Evolutionary conservation across 495 filamentous ascomycete species (phyloP).

Genomic region (Bacidia rubella): DNA sequence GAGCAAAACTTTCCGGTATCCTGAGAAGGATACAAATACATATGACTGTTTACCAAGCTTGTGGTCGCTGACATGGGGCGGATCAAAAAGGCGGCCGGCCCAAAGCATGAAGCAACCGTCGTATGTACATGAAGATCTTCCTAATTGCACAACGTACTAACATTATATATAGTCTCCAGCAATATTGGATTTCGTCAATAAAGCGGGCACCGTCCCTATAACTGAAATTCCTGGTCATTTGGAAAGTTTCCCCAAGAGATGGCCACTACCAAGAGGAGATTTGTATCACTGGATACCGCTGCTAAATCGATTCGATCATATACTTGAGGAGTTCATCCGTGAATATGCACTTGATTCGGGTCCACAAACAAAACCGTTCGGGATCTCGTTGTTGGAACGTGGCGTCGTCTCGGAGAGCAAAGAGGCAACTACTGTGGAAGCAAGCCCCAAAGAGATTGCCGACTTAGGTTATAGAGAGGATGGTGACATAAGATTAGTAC

Average conservation of each 20-base stretch:
- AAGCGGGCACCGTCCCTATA: constrained; percentile 53
- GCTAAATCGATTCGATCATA: constrained; percentile 83
- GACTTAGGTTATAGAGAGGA: constrained; percentile 50
- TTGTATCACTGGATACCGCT: constrained; percentile 97
- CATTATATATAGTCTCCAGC: constrained; percentile 57
- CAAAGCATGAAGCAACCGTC: constrained; percentile 86
- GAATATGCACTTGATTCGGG: constrained; percentile 71
- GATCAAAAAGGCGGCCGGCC: constrained; percentile 88
- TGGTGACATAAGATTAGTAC: constrained; percentile 67
- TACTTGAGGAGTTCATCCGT: constrained; percentile 67
- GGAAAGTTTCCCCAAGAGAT: constrained; percentile 65
- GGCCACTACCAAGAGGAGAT: constrained; percentile 95
- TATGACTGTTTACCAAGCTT: constrained; percentile 32
- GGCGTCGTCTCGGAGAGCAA: constrained; percentile 32
- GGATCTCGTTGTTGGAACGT: constrained; percentile 45
- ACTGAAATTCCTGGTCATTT: constrained; percentile 66
- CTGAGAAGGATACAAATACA: constrained; percentile 13
- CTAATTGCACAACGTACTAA: neutral
- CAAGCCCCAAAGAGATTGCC: constrained; percentile 34
- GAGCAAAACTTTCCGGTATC: neutral
- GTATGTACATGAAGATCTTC: constrained; percentile 33
- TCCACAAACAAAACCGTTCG: constrained; percentile 66
- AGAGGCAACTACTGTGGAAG: constrained; percentile 21
- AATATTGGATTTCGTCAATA: constrained; percentile 61
- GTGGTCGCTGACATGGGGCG: constrained; percentile 59